A percentile compares a stretch with the other conserved stretches of the same genome.
Conservation (phyloP, 148 eudicot species). For the Nyssa sinensis region DNA sequence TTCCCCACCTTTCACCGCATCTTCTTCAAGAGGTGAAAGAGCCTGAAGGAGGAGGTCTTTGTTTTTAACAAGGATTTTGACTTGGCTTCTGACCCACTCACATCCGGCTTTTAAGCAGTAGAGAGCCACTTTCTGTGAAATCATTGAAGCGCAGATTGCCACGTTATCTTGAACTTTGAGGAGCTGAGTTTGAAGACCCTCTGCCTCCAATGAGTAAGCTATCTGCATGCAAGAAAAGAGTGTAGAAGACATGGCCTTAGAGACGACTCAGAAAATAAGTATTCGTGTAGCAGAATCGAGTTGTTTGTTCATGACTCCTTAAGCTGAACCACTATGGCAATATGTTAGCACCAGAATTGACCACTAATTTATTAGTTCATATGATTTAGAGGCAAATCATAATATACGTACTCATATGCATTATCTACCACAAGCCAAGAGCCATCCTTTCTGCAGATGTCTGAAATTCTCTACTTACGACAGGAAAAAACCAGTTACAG, state of each 20-base stretch:
- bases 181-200: conserved; percentile 31
- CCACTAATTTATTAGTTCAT: neutral
- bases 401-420: conserved; percentile 31
- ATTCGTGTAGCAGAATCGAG: no score
- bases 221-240: conserved; percentile 15
- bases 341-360: neutral
- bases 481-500: neutral
- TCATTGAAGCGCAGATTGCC: conserved; percentile 27
- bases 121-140: conserved; percentile 33
- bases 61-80: conserved; percentile 27
- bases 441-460: conserved; percentile 27
- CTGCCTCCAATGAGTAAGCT: conserved; percentile 31
- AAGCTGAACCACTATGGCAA: no score
- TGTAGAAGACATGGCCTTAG: no score
- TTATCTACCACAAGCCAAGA: conserved; percentile 39
- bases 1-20: conserved; percentile 27
- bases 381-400: neutral
- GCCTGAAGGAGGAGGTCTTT: conserved; percentile 25
- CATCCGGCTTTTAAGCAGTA: conserved; percentile 23
- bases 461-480: conserved; percentile 25
- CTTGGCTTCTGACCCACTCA: conserved; percentile 26
- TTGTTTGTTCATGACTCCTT: no score
- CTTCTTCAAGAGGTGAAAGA: conserved; percentile 26
- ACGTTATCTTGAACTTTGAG: conserved; percentile 32
- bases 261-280: no score